phyloP scores from a whole-genome alignment of 2,329 filamentous ascomycete species.

The Gyromitra esculenta region DNA sequence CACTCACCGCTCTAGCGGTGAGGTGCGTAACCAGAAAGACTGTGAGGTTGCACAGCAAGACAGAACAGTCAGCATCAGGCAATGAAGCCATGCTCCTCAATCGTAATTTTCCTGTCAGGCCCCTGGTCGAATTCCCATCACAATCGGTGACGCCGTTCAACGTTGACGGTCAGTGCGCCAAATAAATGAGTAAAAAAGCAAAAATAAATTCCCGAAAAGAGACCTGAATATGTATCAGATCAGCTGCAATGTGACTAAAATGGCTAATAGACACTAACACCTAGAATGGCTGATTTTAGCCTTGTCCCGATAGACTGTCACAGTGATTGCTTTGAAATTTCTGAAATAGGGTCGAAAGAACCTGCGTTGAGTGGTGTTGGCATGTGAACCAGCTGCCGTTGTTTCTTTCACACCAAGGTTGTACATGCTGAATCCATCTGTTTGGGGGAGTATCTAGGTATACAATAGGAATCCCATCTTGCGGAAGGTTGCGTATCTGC shows the following conservation, averaged over 20 bases:
- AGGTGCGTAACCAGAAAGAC: slow-evolving; percentile 38
- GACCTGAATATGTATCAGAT: slow-evolving; percentile 26
- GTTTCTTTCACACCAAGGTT: slow-evolving; percentile 39
- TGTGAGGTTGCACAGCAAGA: slow-evolving; percentile 42
- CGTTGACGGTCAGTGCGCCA: slow-evolving; percentile 44
- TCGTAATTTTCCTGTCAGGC: slow-evolving; percentile 34
- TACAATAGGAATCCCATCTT: slow-evolving; percentile 42
- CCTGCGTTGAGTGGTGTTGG: slow-evolving; percentile 11
- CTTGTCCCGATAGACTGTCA: slow-evolving; percentile 32
- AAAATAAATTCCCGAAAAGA: slow-evolving; percentile 40
- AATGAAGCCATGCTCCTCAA: slow-evolving; percentile 31
- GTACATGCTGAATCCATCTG: slow-evolving; percentile 39
- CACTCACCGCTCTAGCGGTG: slow-evolving; percentile 50
- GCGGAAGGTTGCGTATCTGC: slow-evolving; percentile 51
- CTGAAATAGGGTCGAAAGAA: slow-evolving; percentile 23
- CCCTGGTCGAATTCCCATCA: slow-evolving; percentile 37
- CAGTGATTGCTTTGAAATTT: slow-evolving; percentile 19
- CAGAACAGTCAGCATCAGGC: slow-evolving; percentile 42
- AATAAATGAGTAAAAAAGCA: slow-evolving; percentile 31
- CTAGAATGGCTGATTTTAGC: slow-evolving; percentile 17
- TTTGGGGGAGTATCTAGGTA: slow-evolving; percentile 29
- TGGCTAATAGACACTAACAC: slow-evolving; percentile 22
- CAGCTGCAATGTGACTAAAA: slow-evolving; percentile 33
- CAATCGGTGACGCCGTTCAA: slow-evolving; percentile 41
- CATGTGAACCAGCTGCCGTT: slow-evolving; percentile 33